Evolutionary conservation across 371 early-diverging fungal genomes (phyloP), one percentile per base, ranked within the genome.

Genomic region (Mortierella sp.): DNA sequence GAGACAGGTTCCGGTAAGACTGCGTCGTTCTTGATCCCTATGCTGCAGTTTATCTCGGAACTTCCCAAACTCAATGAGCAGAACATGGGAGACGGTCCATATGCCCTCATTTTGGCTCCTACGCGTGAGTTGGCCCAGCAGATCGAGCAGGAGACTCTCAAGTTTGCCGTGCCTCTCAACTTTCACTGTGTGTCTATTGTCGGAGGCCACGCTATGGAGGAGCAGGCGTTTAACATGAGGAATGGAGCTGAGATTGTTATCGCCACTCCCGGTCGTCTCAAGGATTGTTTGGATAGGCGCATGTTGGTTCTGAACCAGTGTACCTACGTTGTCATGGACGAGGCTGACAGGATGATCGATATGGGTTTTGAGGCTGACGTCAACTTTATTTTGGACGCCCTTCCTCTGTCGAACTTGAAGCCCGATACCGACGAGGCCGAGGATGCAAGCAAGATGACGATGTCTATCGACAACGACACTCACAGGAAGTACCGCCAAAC

Each of bases 1-100:
- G 96, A 99, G 88, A 99, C 99, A 11, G 99, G 99, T 79, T 94
- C 94, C 65, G 99, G 99, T 84, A 99, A 99, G 91, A 99, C 99
- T 0, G 98, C 98, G 2, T 95, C 98, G 0, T 99, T 99, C 88
- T 90, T 99, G 68, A 97, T 99, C 68, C 99, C 99, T 0, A 94
- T 99, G 92, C 89, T 99, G 29, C 93, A 93, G n/a, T 95, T 92
- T 82, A 98, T 99, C 54, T 91, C 93, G 43, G 92, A 95, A 44
- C 88, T 95, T 72, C 98, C 98, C 14, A 92, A 90, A 32, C 85
- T 98, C 48, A 91, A 89, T 8, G 94, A 95, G 65, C 92, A 93
- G 21, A 95, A 95, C 54, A 93, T 93, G 92, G 88, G 91, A 21
- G 94, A 95, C 72, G 98, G 98, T 49, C 98, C 99, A 6, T 97